These are phyloP conservation scores for Fraxinus pennsylvanica DNA, from an alignment of 257 asterid genomes.

Conservation along the genomic window DNA sequence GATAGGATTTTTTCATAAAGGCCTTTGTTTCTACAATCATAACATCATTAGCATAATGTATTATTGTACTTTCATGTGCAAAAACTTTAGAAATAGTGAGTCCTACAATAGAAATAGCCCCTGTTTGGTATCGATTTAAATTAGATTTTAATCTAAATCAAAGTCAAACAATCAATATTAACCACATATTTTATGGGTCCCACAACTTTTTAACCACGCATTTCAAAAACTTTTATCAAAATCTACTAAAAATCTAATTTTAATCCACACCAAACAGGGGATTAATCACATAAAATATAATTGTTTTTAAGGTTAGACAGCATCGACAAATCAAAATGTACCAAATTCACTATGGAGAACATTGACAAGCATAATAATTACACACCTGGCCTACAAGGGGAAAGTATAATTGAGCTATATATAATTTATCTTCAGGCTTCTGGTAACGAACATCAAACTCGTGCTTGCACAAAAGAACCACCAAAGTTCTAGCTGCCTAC, in stretches of 20 bases:
- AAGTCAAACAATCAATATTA: too few relatives aligned
- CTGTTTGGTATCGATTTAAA: too few relatives aligned
- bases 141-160: too few relatives aligned
- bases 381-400: slow-evolving; percentile 96
- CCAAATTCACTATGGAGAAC: slow-evolving; percentile 15
- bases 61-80: slow-evolving; percentile 5
- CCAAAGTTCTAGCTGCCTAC: slow-evolving; percentile 92
- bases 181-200: too few relatives aligned
- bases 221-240: too few relatives aligned
- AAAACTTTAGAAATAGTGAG: not conserved
- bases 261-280: too few relatives aligned
- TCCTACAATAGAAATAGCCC: not conserved
- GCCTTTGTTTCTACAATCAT: slow-evolving; percentile 18
- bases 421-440: slow-evolving; percentile 95
- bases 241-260: too few relatives aligned
- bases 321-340: not conserved
- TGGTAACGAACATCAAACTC: slow-evolving; percentile 96
- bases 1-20: slow-evolving; percentile 1
- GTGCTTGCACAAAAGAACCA: slow-evolving; percentile 93
- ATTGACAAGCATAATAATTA: slow-evolving; percentile 19
- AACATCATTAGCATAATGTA: slow-evolving; percentile 1
- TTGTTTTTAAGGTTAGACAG: slow-evolving; percentile 11
- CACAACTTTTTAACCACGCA: too few relatives aligned
- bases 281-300: not conserved
- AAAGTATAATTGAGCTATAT: slow-evolving; percentile 92